Conservation (phyloP, 768 basidiomycete species). For the Dioszegia crocea region DNA sequence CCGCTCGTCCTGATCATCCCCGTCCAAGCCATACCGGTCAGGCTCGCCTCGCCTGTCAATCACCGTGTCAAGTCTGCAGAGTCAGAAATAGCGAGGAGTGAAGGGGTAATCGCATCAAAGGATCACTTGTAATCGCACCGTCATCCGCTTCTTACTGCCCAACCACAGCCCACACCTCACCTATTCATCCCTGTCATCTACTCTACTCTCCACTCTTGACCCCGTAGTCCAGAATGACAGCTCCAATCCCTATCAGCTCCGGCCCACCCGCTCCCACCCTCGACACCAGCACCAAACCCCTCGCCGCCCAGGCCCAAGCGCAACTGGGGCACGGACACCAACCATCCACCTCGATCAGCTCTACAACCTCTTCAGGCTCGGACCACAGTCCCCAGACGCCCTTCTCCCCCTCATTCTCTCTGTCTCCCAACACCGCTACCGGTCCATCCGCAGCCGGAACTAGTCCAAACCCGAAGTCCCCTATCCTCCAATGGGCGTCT, state of each 20-base stretch:
- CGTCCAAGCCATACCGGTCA: too few species aligned
- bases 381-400: neutral
- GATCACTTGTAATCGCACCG: too few species aligned
- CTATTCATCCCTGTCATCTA: neutral
- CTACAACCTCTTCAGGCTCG: conserved; percentile 11
- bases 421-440: conserved; percentile 33
- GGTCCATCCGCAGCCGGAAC: conserved; percentile 10
- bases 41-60: too few species aligned
- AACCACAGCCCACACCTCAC: neutral
- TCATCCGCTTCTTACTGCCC: neutral
- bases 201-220: too few species aligned
- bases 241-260: conserved; percentile 24
- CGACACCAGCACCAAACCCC: neutral
- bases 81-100: too few species aligned
- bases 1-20: too few species aligned
- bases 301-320: conserved; percentile 4
- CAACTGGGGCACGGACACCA: conserved; percentile 2
- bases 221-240: too few species aligned
- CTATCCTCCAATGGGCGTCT: conserved; percentile 32
- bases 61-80: too few species aligned
- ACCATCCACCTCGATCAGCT: conserved; percentile 8
- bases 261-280: neutral
- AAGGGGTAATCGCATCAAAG: too few species aligned
- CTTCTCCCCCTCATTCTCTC: conserved; percentile 23
- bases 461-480: neutral